Evolutionary conservation across 1,284 basidiomycete genomes (phyloP).

Genomic region (Ganoderma sinense): DNA sequence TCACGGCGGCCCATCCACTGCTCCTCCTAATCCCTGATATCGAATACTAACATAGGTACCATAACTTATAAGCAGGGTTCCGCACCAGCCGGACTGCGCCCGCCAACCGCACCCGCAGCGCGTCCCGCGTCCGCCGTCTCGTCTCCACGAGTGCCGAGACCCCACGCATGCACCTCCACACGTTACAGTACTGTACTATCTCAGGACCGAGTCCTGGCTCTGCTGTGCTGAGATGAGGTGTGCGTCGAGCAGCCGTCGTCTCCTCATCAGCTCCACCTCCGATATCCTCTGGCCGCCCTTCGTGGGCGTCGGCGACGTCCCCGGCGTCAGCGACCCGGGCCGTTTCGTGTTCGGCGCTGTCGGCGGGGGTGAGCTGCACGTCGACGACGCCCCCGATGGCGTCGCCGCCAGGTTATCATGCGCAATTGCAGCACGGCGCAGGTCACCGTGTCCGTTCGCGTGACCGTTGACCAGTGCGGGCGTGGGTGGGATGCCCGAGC

Average conservation of each 20-base stretch:
- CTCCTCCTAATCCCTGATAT: background rate
- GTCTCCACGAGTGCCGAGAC: background rate
- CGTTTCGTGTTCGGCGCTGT: background rate
- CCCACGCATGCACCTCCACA: background rate
- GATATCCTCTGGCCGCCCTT: conserved; percentile 71
- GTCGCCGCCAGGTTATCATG: conserved; percentile 17
- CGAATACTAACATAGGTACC: background rate
- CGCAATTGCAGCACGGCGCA: conserved; percentile 23
- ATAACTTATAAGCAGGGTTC: background rate
- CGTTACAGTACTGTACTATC: conserved; percentile 8
- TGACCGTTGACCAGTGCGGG: background rate
- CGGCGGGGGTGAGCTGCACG: conserved; percentile 8
- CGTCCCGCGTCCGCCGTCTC: background rate
- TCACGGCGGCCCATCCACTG: background rate
- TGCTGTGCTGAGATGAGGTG: conserved; percentile 50
- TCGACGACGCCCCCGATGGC: conserved; percentile 1
- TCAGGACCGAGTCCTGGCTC: conserved; percentile 22
- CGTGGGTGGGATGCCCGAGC: conserved; percentile 4
- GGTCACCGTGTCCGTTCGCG: background rate
- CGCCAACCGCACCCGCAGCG: background rate
- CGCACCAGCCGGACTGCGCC: conserved; percentile 2
- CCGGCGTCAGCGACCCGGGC: conserved; percentile 4
- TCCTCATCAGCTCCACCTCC: conserved; percentile 82
- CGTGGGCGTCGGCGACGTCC: conserved; percentile 12
- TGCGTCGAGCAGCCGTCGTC: conserved; percentile 74